Conservation (phyloP, 768 basidiomycete species). For the Tricholoma bakamatsutake region DNA sequence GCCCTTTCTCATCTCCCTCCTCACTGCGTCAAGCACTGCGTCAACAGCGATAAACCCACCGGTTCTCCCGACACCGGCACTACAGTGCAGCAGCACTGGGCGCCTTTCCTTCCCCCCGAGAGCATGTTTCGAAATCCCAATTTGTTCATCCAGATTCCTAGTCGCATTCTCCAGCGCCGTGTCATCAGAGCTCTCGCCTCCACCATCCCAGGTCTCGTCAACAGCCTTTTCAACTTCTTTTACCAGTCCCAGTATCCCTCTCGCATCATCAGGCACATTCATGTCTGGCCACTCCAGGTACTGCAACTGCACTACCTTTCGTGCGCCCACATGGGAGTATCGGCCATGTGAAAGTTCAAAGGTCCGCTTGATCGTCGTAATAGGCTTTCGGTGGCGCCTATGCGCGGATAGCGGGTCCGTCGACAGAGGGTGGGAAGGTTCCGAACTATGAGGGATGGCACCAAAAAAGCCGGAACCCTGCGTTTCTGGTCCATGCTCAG, state of each 20-base stretch:
- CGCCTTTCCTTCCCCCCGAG: constrained; percentile 32
- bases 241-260: constrained; percentile 69
- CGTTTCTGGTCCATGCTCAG: constrained; percentile 7
- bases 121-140: constrained; percentile 51
- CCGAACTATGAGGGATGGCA: not conserved
- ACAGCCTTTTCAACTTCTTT: constrained; percentile 55
- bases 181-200: constrained; percentile 17
- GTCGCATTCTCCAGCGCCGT: not conserved
- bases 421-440: not conserved
- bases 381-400: not conserved
- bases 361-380: constrained; percentile 45
- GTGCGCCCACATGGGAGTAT: constrained; percentile 52
- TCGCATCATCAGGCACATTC: constrained; percentile 85
- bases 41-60: constrained; percentile 92
- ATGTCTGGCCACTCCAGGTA: constrained; percentile 96
- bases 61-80: constrained; percentile 92
- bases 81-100: constrained; percentile 82
- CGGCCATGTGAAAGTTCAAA: constrained; percentile 64
- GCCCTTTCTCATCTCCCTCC: constrained; percentile 44
- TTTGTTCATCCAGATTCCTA: constrained; percentile 37
- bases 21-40: constrained; percentile 72
- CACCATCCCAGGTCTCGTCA: constrained; percentile 23
- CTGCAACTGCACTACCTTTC: constrained; percentile 82
- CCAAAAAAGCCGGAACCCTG: not conserved
- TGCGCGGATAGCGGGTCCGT: not conserved